These are phyloP conservation scores for Heliosperma pusillum DNA, from an alignment of 148 eudicot genomes.

Conservation along the genomic window DNA sequence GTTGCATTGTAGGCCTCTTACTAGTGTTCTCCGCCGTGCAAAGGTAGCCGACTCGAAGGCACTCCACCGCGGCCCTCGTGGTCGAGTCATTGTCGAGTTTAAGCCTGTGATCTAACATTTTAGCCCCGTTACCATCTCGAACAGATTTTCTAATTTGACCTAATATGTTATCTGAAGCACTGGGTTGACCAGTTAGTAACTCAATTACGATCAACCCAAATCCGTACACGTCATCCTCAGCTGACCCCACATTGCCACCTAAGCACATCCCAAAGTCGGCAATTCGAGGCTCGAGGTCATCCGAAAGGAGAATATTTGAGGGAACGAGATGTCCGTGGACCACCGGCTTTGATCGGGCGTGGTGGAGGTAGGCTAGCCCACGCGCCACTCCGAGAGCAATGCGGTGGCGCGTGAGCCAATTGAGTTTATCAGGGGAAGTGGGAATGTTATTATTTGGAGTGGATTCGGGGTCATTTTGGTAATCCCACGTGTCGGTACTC, in stretches of 20 bases:
- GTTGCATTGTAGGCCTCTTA: conserved; percentile 91
- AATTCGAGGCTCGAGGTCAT: conserved; percentile 72
- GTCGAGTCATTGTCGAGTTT: conserved; percentile 41
- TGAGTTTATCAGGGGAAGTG: conserved; percentile 46
- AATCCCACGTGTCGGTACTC: conserved; percentile 96
- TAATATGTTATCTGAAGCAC: conserved; percentile 37
- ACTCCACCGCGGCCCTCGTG: conserved; percentile 54
- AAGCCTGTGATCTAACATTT: conserved; percentile 55
- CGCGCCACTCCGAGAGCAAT: conserved; percentile 90
- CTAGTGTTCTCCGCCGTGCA: conserved; percentile 78
- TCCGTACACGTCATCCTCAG: conserved; percentile 62
- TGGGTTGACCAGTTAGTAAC: conserved; percentile 48
- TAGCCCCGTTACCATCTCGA: conserved; percentile 42
- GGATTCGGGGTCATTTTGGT: conserved; percentile 26
- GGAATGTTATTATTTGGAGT: conserved; percentile 17
- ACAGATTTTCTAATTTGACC: conserved; percentile 49
- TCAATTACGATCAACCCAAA: conserved; percentile 73
- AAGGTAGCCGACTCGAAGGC: conserved; percentile 81
- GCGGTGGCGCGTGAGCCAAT: conserved; percentile 81
- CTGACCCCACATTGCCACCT: conserved; percentile 26
- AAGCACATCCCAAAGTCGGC: conserved; percentile 53
- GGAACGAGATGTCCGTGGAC: conserved; percentile 87
- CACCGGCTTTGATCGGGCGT: conserved; percentile 68
- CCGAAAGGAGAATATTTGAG: conserved; percentile 63
- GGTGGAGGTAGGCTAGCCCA: conserved; percentile 93